A percentile compares a stretch with the other conserved stretches of the same genome.
These are phyloP conservation scores for Xylaria sp. DNA, from an alignment of 2,329 filamentous ascomycete genomes.

Conservation along the genomic window DNA sequence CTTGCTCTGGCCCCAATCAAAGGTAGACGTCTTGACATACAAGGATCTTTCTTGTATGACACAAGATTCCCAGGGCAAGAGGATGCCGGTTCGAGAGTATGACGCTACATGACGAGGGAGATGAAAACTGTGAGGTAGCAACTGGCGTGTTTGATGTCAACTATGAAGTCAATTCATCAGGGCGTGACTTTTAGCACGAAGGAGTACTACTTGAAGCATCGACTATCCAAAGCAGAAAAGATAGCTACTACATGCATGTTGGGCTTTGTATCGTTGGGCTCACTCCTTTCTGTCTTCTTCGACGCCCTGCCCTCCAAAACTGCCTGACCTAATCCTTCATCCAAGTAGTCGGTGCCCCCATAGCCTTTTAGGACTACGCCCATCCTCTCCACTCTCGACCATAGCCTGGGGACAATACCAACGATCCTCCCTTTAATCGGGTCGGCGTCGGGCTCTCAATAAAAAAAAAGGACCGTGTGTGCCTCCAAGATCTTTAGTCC, in stretches of 20 bases:
- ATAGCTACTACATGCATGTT: constrained; percentile 15
- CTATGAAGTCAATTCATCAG: constrained; percentile 8
- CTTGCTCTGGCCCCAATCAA: constrained; percentile 27
- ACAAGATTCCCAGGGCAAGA: constrained; percentile 39
- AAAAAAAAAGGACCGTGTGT: constrained; percentile 44
- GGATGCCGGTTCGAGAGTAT: constrained; percentile 40
- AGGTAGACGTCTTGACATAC: constrained; percentile 26
- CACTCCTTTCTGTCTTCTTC: constrained; percentile 29
- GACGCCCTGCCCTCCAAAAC: constrained; percentile 35
- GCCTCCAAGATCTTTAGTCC: constrained; percentile 41
- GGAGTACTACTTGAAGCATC: constrained; percentile 32
- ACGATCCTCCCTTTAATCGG: constrained; percentile 20
- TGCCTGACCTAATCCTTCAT: no score
- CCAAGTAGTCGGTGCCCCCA: constrained; percentile 30
- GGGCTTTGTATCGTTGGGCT: constrained; percentile 27
- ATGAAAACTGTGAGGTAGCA: constrained; percentile 22
- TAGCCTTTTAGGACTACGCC: constrained; percentile 44
- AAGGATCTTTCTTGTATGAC: constrained; percentile 39
- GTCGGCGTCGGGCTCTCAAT: constrained; percentile 27
- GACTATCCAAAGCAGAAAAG: constrained; percentile 42
- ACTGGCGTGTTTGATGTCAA: constrained; percentile 29
- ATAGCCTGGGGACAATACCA: constrained; percentile 38
- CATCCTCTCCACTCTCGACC: constrained; percentile 37
- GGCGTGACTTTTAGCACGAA: constrained; percentile 8
- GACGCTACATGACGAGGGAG: constrained; percentile 40